Conservation (phyloP, 345 rosid species). For the Acer yangbiense region DNA sequence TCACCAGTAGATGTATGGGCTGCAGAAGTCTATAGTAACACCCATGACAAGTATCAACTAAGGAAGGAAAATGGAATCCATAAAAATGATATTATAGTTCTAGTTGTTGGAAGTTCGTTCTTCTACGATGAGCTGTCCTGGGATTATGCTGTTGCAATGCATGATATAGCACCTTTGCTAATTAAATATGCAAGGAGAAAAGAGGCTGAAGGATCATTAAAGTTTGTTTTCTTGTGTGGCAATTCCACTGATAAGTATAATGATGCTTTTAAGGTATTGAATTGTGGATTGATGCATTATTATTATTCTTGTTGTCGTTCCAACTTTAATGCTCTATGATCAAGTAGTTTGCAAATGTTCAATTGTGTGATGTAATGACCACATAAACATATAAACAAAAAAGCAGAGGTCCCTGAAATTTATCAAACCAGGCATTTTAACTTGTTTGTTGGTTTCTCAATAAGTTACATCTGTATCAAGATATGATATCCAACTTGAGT, state of each 20-base stretch:
- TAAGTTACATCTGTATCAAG: slow-evolving; percentile 6
- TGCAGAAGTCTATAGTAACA: slow-evolving; percentile 69
- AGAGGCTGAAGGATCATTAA: slow-evolving; percentile 58
- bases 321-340: background rate
- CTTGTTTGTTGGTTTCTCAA: background rate
- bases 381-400: background rate
- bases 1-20: slow-evolving; percentile 90
- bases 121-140: slow-evolving; percentile 75
- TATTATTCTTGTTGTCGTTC: background rate
- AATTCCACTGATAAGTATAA: slow-evolving; percentile 70
- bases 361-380: background rate
- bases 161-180: slow-evolving; percentile 75
- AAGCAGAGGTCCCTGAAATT: background rate
- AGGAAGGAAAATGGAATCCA: slow-evolving; percentile 62
- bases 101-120: slow-evolving; percentile 84
- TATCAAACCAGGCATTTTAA: slow-evolving; percentile 3
- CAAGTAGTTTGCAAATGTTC: background rate
- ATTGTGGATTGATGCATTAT: slow-evolving; percentile 19
- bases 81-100: slow-evolving; percentile 67
- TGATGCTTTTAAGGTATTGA: slow-evolving; percentile 74
- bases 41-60: slow-evolving; percentile 57
- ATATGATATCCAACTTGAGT: slow-evolving; percentile 3
- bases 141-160: slow-evolving; percentile 89
- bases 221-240: slow-evolving; percentile 83
- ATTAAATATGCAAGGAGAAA: slow-evolving; percentile 70